phyloP scores from a whole-genome alignment of 2,329 filamentous ascomycete species.

The Colletotrichum noveboracense region DNA sequence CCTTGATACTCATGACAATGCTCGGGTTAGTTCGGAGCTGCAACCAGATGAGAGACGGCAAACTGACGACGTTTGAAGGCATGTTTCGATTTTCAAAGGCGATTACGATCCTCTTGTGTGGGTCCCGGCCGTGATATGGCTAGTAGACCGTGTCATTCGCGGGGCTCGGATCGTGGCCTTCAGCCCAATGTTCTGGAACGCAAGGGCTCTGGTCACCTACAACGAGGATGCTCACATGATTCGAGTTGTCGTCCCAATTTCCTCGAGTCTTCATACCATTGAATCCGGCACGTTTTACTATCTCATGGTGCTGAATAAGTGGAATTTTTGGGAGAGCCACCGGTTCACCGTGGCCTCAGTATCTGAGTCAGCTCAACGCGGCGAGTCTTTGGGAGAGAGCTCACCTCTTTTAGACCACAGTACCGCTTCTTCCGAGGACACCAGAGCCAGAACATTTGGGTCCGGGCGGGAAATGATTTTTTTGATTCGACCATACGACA shows the following conservation, averaged over 20 bases:
- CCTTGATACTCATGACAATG: conserved; percentile 54
- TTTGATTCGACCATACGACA: conserved; percentile 49
- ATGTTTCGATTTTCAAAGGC: conserved; percentile 57
- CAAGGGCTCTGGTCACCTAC: conserved; percentile 37
- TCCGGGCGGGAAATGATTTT: conserved; percentile 37
- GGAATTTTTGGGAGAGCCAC: conserved; percentile 53
- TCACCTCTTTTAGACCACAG: conserved; percentile 32
- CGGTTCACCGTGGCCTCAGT: conserved; percentile 50
- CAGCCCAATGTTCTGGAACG: conserved; percentile 42
- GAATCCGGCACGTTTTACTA: conserved; percentile 51
- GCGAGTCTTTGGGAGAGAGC: conserved; percentile 30
- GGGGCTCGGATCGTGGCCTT: conserved; percentile 44
- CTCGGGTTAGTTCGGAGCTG: conserved; percentile 35
- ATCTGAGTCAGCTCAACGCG: neutral
- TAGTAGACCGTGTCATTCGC: conserved; percentile 52
- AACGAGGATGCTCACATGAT: conserved; percentile 45
- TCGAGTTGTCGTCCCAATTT: conserved; percentile 41
- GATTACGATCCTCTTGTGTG: conserved; percentile 56
- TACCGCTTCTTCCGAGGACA: neutral
- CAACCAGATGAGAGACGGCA: neutral
- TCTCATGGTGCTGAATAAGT: conserved; percentile 44
- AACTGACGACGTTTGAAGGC: neutral
- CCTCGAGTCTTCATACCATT: conserved; percentile 35
- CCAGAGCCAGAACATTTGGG: neutral
- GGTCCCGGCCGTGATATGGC: conserved; percentile 54